These are phyloP conservation scores for Radiomyces spectabilis DNA, from an alignment of 192 early-diverging fungal species.

Conservation along the genomic window DNA sequence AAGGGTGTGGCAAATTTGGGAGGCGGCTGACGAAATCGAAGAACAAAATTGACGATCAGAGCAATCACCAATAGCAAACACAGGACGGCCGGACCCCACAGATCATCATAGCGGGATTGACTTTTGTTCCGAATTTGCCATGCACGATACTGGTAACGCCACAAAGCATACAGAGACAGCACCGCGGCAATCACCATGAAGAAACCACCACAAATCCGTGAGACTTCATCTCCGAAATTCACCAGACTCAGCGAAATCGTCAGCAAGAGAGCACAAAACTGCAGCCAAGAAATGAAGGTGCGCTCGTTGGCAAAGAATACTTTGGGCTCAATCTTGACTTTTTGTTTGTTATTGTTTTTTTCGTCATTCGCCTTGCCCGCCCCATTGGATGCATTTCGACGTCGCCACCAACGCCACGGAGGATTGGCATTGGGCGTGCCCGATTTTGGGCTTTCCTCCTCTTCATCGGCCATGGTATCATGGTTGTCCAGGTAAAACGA, in stretches of 20 bases:
- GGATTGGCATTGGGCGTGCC: no score
- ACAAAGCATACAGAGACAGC: slow-evolving; percentile 63
- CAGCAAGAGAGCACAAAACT: slow-evolving; percentile 72
- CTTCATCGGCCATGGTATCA: no score
- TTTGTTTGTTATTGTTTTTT: no score
- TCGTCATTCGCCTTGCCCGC: no score
- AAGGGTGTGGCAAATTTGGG: no score
- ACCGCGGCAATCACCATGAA: slow-evolving; percentile 63
- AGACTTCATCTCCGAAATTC: slow-evolving; percentile 71
- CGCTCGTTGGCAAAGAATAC: slow-evolving; percentile 95
- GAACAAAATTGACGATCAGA: slow-evolving; percentile 60
- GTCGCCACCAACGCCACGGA: no score
- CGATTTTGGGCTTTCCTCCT: no score
- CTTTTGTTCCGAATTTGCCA: slow-evolving; percentile 50
- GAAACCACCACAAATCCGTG: slow-evolving; percentile 51
- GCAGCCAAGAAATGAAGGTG: slow-evolving; percentile 86
- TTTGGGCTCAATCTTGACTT: slow-evolving; percentile 91
- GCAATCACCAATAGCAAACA: slow-evolving; percentile 54
- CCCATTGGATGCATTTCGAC: no score
- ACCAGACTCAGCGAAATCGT: slow-evolving; percentile 70
- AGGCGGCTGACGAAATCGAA: no score
- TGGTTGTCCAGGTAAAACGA: no score
- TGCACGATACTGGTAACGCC: slow-evolving; percentile 67
- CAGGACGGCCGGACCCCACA: slow-evolving; percentile 58
- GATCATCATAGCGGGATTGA: slow-evolving; percentile 65